These are phyloP conservation scores for Scedosporium apiospermum DNA, from an alignment of 2,329 filamentous ascomycete genomes.

Conservation along the genomic window DNA sequence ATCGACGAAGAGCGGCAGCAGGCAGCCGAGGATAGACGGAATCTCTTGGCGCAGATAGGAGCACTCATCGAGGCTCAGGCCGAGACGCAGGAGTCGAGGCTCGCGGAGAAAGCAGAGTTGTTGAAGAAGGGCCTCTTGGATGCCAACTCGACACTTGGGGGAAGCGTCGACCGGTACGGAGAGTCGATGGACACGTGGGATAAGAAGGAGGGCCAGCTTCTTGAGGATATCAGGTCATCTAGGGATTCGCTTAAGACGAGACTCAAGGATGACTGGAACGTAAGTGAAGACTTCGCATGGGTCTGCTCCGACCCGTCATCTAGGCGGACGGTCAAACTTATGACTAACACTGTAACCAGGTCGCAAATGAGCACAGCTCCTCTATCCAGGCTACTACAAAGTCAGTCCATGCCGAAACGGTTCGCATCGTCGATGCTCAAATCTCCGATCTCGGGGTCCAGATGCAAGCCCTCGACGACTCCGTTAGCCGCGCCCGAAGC, in stretches of 20 bases:
- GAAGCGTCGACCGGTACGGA: constrained; percentile 55
- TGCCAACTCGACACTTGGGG: constrained; percentile 56
- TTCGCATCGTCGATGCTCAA: constrained; percentile 83
- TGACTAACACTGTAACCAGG: constrained; percentile 29
- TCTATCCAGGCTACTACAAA: constrained; percentile 76
- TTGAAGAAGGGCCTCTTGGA: constrained; percentile 41
- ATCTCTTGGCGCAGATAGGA: constrained; percentile 67
- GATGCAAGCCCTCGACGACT: constrained; percentile 83
- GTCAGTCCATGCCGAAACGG: constrained; percentile 82
- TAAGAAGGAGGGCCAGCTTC: constrained; percentile 55
- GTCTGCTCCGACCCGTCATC: constrained; percentile 15
- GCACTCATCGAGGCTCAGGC: constrained; percentile 66
- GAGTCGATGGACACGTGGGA: constrained; percentile 68
- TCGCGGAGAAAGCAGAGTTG: constrained; percentile 51
- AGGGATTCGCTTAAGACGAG: constrained; percentile 70
- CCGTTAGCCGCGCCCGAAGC: constrained; percentile 70
- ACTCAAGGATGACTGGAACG: constrained; percentile 79
- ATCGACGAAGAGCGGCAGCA: constrained; percentile 68
- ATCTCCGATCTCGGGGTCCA: constrained; percentile 79
- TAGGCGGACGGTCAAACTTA: constrained; percentile 30
- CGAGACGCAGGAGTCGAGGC: constrained; percentile 61
- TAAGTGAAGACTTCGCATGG: constrained; percentile 29
- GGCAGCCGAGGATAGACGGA: constrained; percentile 63
- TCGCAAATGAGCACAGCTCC: constrained; percentile 69
- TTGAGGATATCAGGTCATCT: constrained; percentile 63